Conservation (phyloP, 768 basidiomycete genomes). For the Baorangia bicolor region DNA sequence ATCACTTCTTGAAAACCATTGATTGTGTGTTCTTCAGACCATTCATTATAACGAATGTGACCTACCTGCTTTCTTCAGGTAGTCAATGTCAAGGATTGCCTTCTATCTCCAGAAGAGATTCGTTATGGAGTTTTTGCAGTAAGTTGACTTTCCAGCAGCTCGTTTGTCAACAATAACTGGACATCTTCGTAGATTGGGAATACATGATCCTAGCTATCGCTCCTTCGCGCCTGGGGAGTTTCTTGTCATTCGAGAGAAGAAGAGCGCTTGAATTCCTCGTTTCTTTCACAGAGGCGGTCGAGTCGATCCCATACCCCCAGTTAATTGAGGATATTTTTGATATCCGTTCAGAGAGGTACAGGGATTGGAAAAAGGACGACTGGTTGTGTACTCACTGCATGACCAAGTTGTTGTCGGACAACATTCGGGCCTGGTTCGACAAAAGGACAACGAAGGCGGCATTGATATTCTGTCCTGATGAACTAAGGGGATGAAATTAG, state of each 20-base stretch:
- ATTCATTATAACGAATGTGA: not conserved
- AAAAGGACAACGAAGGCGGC: not conserved
- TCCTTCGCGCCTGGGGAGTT: not conserved
- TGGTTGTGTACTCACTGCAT: slow-evolving; percentile 35
- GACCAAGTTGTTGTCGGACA: slow-evolving; percentile 16
- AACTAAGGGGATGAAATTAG: not conserved
- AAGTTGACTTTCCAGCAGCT: slow-evolving; percentile 3
- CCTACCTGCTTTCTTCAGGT: not conserved
- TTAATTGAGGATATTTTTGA: slow-evolving; percentile 18
- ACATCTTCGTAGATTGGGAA: slow-evolving; percentile 16
- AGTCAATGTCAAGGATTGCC: slow-evolving; percentile 8
- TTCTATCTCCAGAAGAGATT: slow-evolving; percentile 10
- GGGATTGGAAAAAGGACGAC: slow-evolving; percentile 30
- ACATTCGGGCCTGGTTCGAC: slow-evolving; percentile 14
- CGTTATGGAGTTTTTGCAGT: slow-evolving; percentile 31
- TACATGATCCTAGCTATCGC: slow-evolving; percentile 8
- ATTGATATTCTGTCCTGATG: not conserved
- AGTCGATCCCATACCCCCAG: slow-evolving; percentile 9
- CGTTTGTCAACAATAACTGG: not conserved
- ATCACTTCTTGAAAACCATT: slow-evolving; percentile 18
- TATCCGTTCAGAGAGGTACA: slow-evolving; percentile 18
- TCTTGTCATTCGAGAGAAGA: slow-evolving; percentile 2
- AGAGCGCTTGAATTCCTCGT: slow-evolving; percentile 6
- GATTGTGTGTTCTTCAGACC: slow-evolving; percentile 19
- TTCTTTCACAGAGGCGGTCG: slow-evolving; percentile 1